Base-by-base conservation (phyloP, 352 stramenopile species). In the Globisporangium spiculum region DNA sequence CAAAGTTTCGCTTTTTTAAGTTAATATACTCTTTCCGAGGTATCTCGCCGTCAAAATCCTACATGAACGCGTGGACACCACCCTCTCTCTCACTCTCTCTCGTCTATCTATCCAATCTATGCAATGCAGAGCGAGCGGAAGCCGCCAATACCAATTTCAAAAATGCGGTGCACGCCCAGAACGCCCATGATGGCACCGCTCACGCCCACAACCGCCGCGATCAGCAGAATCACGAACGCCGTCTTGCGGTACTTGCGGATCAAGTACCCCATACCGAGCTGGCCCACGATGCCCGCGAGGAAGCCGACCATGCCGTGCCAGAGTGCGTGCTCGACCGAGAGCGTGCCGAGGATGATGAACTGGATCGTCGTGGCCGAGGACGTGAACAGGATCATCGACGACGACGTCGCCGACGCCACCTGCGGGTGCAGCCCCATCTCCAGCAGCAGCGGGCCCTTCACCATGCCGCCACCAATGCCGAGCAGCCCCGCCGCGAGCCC, bases 341-440 rank as follows among this genome's bases (percentile, higher is more conserved):
- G 73, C 52, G 97, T 92, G 4, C 96, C 96, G 65, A 98, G 91
- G 18, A 98, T 91, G 63, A 98, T 91, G 76, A 98, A 99, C 72
- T 80, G 79, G 63, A 96, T 97, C 24, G 97, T 98, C 8, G 97
- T 98, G 5, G 96, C 94, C 14, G 96, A 98, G 34, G 94, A 98
- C 10, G 93, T 98, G 63, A 98, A 91, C 7, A 98, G 74, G 70
- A 98, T 97, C 93, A 98, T 98, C 1, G 86, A 93, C 20, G 90
- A 94, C 20, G 89, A 97, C 4, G 93, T 97, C 0, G 91, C 93
- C 12, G 88, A 91, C 8, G 89, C 87, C 0, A 98, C 91, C 56
- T 92, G 81, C 18, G 93, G 93, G 44, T 96, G 65, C 41, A 97
- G 73, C 1, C 91, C 90, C 81, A 97, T 97, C 60, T 97, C 88